Conservation (phyloP, 495 filamentous ascomycete genomes). For the Clavariopsis aquatica region DNA sequence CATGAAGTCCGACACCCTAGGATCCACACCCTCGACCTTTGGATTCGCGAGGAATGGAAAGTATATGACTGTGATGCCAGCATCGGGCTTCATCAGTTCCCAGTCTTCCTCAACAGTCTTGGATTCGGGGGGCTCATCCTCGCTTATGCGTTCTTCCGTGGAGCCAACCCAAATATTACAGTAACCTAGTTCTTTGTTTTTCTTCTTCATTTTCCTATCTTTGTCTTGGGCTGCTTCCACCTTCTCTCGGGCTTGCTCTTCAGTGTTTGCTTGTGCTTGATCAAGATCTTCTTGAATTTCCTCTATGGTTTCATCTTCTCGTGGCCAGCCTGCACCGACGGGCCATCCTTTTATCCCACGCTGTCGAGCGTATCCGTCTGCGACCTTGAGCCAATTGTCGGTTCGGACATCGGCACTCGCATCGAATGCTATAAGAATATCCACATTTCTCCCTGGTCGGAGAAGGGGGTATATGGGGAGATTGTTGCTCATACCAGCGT, state of each 20-base stretch:
- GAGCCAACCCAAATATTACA: constrained; percentile 96
- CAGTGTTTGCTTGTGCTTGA: constrained; percentile 62
- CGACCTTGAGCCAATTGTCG: constrained; percentile 90
- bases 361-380: constrained; percentile 87
- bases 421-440: constrained; percentile 89
- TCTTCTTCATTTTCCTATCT: constrained; percentile 41
- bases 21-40: constrained; percentile 75
- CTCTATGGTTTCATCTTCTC: constrained; percentile 52
- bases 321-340: constrained; percentile 86
- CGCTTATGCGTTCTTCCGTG: constrained; percentile 63
- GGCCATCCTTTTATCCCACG: constrained; percentile 92
- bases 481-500: constrained; percentile 98
- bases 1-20: constrained; percentile 77
- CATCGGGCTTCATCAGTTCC: constrained; percentile 71
- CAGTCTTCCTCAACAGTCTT: constrained; percentile 67
- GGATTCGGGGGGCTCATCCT: constrained; percentile 65
- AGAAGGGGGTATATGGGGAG: constrained; percentile 92
- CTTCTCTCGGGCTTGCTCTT: constrained; percentile 62
- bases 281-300: constrained; percentile 65
- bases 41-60: constrained; percentile 85
- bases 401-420: constrained; percentile 79
- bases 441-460: constrained; percentile 80
- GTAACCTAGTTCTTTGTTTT: constrained; percentile 61
- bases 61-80: constrained; percentile 87
- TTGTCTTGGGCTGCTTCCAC: constrained; percentile 61